A percentile compares a stretch with the other conserved stretches of the same genome.
Conservation (phyloP, 1,284 basidiomycete species). For the Ustilago loliicola region DNA sequence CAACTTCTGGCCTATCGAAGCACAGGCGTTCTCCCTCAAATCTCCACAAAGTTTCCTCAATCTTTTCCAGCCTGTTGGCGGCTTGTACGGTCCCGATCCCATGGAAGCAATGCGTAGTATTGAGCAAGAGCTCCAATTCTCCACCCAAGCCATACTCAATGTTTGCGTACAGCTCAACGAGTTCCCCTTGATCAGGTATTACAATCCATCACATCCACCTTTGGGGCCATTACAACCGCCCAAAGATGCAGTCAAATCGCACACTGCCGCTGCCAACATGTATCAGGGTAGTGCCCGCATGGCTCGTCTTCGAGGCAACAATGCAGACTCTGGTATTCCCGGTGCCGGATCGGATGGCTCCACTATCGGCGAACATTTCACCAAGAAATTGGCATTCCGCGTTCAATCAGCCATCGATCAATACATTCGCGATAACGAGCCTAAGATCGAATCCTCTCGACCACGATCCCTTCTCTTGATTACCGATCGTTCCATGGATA, state of each 20-base stretch:
- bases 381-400: conserved; percentile 64
- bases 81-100: conserved; percentile 73
- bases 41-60: conserved; percentile 56
- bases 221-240: conserved; percentile 77
- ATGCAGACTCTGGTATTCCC: conserved; percentile 15
- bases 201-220: conserved; percentile 83
- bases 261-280: conserved; percentile 49
- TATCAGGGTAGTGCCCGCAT: conserved; percentile 57
- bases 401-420: conserved; percentile 58
- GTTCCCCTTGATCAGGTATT: conserved; percentile 94
- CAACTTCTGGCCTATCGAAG: conserved; percentile 64
- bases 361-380: conserved; percentile 54
- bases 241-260: conserved; percentile 47
- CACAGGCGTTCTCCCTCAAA: conserved; percentile 65
- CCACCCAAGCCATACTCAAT: conserved; percentile 74
- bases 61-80: conserved; percentile 50
- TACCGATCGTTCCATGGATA: conserved; percentile 95
- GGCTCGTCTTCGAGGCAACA: conserved; percentile 51
- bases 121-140: conserved; percentile 66
- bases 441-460: conserved; percentile 77
- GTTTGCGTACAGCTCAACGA: conserved; percentile 92
- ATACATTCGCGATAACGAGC: conserved; percentile 70
- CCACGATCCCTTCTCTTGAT: conserved; percentile 88
- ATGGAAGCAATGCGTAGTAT: conserved; percentile 58
- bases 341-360: conserved; percentile 24